phyloP scores from a whole-genome alignment of 495 filamentous ascomycete genomes.

The Cairneyella variabilis region DNA sequence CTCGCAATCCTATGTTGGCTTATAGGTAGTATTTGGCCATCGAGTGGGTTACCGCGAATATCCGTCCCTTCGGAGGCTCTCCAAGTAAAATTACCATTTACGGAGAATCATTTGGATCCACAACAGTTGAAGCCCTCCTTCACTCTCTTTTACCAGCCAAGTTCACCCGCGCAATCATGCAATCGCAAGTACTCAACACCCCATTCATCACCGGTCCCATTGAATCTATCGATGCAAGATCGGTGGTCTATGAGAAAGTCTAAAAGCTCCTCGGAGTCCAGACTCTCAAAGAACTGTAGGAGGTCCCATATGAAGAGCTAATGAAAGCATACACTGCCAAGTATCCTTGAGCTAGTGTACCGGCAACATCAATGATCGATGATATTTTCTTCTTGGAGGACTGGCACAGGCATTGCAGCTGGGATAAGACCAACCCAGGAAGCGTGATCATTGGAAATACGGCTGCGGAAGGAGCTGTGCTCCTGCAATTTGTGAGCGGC shows the following conservation, averaged over 20 bases:
- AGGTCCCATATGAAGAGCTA: not conserved
- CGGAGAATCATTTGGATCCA: conserved; percentile 41
- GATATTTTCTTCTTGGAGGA: not conserved
- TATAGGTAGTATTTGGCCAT: conserved; percentile 44
- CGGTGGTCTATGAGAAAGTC: not conserved
- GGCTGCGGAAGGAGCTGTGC: not conserved
- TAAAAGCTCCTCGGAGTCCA: not conserved
- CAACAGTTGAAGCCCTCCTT: not conserved
- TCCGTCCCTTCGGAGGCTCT: conserved; percentile 52
- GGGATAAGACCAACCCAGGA: not conserved
- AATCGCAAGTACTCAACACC: not conserved
- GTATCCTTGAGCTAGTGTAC: not conserved
- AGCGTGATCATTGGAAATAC: conserved; percentile 4
- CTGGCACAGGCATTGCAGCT: too few species aligned
- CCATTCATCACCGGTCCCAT: conserved; percentile 1
- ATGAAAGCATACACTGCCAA: not conserved
- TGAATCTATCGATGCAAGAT: not conserved
- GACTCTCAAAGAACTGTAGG: conserved; percentile 1
- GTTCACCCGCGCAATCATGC: conserved; percentile 1
- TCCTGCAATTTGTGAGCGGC: not conserved
- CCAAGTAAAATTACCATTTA: conserved; percentile 41
- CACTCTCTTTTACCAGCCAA: not conserved
- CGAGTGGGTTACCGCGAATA: conserved; percentile 44
- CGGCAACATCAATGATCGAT: not conserved
- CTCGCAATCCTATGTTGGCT: not conserved